These are phyloP conservation scores for Cryoendolithus antarcticus DNA, from an alignment of 2,329 filamentous ascomycete genomes.

Conservation along the genomic window DNA sequence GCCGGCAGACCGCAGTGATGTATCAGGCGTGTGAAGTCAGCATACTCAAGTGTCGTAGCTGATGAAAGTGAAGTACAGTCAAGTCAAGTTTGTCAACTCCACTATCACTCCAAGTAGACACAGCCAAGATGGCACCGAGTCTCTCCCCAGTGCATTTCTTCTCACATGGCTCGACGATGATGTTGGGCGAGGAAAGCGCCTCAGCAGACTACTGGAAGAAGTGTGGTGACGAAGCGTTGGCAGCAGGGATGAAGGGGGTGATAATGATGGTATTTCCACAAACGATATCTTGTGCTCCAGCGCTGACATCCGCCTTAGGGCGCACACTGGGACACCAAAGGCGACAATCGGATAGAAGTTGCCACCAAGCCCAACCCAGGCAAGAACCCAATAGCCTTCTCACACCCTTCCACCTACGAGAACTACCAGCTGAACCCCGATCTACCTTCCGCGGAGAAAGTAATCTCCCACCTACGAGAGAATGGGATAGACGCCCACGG, in stretches of 20 bases:
- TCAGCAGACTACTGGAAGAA: conserved; percentile 55
- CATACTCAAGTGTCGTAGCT: too few species aligned
- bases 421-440: conserved; percentile 51
- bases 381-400: conserved; percentile 55
- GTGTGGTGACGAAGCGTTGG: conserved; percentile 50
- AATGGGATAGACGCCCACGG: conserved; percentile 42
- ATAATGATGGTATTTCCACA: conserved; percentile 46
- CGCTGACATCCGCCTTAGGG: conserved; percentile 28
- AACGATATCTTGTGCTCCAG: background rate
- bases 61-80: too few species aligned
- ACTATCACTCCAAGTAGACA: too few species aligned
- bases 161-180: conserved; percentile 61
- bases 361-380: conserved; percentile 46
- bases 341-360: conserved; percentile 44
- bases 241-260: conserved; percentile 47
- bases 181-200: conserved; percentile 51
- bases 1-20: too few species aligned
- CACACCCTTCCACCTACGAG: conserved; percentile 52
- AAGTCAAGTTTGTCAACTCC: too few species aligned
- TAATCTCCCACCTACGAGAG: conserved; percentile 37
- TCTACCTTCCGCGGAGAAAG: conserved; percentile 38
- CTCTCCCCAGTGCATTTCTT: conserved; percentile 52
- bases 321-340: conserved; percentile 52
- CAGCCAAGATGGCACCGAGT: conserved; percentile 3
- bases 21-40: too few species aligned